Conservation (phyloP, 352 stramenopile species). For the Thalassiosira delicatula region DNA sequence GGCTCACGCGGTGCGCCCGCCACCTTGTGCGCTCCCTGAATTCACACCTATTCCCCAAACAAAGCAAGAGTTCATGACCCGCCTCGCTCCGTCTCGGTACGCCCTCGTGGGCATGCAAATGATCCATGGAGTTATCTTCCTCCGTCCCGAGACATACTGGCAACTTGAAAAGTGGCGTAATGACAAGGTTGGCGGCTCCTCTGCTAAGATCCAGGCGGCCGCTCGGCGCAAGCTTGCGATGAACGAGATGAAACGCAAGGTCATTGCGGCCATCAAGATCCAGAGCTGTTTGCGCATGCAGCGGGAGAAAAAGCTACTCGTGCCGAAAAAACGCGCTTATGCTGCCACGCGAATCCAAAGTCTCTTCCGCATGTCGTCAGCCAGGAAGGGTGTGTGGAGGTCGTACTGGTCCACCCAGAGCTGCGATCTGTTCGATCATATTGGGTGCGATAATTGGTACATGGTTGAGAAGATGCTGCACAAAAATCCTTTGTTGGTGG, state of each 20-base stretch:
- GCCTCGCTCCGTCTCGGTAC: slow-evolving; percentile 36
- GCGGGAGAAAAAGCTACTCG: slow-evolving; percentile 29
- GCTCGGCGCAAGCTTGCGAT: slow-evolving; percentile 50
- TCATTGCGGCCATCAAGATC: slow-evolving; percentile 46
- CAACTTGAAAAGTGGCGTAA: slow-evolving; percentile 61
- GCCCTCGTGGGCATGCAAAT: slow-evolving; percentile 75
- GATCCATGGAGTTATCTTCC: slow-evolving; percentile 65
- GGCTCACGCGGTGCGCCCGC: neutral
- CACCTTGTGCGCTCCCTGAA: slow-evolving; percentile 18
- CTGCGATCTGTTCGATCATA: slow-evolving; percentile 76
- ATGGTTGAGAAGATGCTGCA: slow-evolving; percentile 85
- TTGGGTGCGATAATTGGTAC: slow-evolving; percentile 83
- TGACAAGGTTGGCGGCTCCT: slow-evolving; percentile 53
- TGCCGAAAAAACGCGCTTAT: slow-evolving; percentile 43
- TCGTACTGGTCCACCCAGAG: slow-evolving; percentile 62
- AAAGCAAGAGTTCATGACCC: slow-evolving; percentile 53
- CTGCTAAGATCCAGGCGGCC: slow-evolving; percentile 63
- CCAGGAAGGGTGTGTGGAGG: slow-evolving; percentile 56
- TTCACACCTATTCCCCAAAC: slow-evolving; percentile 58
- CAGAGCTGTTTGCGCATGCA: slow-evolving; percentile 58
- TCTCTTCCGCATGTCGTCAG: slow-evolving; percentile 58
- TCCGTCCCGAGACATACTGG: slow-evolving; percentile 61
- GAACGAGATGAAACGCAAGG: slow-evolving; percentile 38
- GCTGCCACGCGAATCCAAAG: slow-evolving; percentile 65
- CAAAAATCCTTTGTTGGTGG: slow-evolving; percentile 80